Conservation (phyloP, 257 asterid genomes). For the Echium plantagineum region DNA sequence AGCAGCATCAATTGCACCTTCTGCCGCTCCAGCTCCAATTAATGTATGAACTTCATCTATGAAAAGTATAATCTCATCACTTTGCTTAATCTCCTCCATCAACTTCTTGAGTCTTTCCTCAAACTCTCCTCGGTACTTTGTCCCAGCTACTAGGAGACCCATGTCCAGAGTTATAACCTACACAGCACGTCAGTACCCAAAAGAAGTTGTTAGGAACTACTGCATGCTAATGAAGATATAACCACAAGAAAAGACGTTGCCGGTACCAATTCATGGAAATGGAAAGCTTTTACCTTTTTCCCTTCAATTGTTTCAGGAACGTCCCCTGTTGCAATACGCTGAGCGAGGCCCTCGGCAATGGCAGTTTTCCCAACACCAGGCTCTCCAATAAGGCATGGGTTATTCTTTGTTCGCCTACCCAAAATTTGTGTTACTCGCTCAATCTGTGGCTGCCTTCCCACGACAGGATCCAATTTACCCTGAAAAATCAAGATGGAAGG, state of each 20-base stretch:
- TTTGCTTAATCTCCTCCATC: conserved; percentile 25
- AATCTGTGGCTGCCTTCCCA: conserved; percentile 31
- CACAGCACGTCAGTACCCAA: conserved; percentile 2
- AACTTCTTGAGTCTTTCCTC: conserved; percentile 28
- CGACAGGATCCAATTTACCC: conserved; percentile 38
- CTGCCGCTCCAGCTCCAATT: conserved; percentile 33
- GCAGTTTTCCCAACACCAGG: conserved; percentile 43
- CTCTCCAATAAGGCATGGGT: conserved; percentile 32
- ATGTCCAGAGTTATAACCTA: conserved; percentile 37
- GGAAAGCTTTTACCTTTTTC: conserved; percentile 17
- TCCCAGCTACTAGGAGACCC: conserved; percentile 33
- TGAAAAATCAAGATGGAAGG: neutral
- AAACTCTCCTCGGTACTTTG: conserved; percentile 31
- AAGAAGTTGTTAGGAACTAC: neutral
- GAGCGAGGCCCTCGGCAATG: conserved; percentile 33
- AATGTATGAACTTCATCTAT: conserved; percentile 37
- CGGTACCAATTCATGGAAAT: neutral
- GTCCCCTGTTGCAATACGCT: conserved; percentile 16
- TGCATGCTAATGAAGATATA: neutral
- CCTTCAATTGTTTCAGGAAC: conserved; percentile 26
- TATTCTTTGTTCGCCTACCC: conserved; percentile 30
- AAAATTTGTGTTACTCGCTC: conserved; percentile 30
- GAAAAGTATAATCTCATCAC: conserved; percentile 26
- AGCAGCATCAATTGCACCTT: conserved; percentile 32
- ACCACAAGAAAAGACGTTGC: neutral